phyloP scores from a whole-genome alignment of 2,329 filamentous ascomycete species.

The Nakataea oryzae region DNA sequence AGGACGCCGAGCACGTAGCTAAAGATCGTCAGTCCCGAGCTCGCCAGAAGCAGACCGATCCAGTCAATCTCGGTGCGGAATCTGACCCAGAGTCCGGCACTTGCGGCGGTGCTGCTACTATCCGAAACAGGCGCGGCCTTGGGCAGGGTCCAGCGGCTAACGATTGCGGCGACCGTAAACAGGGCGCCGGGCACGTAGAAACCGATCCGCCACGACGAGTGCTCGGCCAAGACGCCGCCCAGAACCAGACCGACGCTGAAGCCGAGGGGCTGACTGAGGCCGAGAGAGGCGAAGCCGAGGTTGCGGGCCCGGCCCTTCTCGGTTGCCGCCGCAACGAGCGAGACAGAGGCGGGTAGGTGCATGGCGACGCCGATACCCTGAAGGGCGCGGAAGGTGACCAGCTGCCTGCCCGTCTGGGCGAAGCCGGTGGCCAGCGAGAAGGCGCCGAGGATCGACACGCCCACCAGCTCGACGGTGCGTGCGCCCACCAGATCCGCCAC shows the following conservation, averaged over 20 bases:
- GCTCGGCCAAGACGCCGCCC: conserved; percentile 35
- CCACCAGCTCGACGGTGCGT: conserved; percentile 20
- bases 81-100: conserved; percentile 14
- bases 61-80: conserved; percentile 38
- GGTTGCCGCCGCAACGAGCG: conserved; percentile 21
- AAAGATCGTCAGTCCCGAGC: conserved; percentile 32
- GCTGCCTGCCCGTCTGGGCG: conserved; percentile 17
- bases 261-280: conserved; percentile 34
- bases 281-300: conserved; percentile 29
- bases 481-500: conserved; percentile 26
- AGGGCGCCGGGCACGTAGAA: conserved; percentile 30
- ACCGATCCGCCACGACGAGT: conserved; percentile 32
- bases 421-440: conserved; percentile 22
- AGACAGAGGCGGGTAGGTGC: conserved; percentile 23
- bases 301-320: conserved; percentile 23
- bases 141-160: conserved; percentile 25
- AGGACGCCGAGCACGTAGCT: conserved; percentile 35
- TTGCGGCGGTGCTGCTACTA: background rate
- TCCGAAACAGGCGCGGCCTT: conserved; percentile 7
- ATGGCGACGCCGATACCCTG: conserved; percentile 27
- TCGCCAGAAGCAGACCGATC: conserved; percentile 37
- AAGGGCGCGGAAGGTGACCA: conserved; percentile 26
- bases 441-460: conserved; percentile 17
- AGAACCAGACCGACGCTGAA: conserved; percentile 40
- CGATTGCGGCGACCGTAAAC: conserved; percentile 21